Base-by-base conservation (phyloP, 2,329 filamentous ascomycete species). In the Verruconis gallopava region DNA sequence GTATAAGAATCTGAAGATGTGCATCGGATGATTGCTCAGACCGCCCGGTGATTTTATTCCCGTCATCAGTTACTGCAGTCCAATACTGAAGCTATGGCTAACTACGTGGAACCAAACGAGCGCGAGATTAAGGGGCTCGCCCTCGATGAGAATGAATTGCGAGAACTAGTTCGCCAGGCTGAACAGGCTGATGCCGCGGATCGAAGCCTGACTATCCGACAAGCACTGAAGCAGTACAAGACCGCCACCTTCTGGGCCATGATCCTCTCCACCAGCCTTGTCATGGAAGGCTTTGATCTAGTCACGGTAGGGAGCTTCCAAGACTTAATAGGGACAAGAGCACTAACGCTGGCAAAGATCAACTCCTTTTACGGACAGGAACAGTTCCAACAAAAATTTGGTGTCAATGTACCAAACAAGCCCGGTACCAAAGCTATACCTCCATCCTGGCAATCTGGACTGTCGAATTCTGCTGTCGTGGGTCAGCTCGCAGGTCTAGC, bases 191-290 rank as follows among this genome's bases (percentile, higher is more conserved):
- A 14, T 21, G 64, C 67, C 35, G 67, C 65, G 44, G 67, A 70
- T 49, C 65, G 66, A 45, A 63, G 55, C 38, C 68, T 70, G 66
- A 66, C 63, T 11, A 65, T 93, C 44, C 55, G 73, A 56, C 76
- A 93, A 64, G 85, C 84, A 47, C 70, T 93, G 58, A 77, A 69
- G 55, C 69, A 91, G 20, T 94, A 94, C 55, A 85, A 85, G 44
- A 91, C 93, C 65, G 86, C 86, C 17, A 79, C 93, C 44, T 72
- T 67, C 17, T 94, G 85, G 84, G 85, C 79, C 52, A 54, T 93
- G 39, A 66, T 93, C 45, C 88, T 94, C 59, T 89, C 81, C n/a
- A 89, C 84, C 0, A 88, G 82, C 57, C 91, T 93, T 54, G 77
- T 75, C 53, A 94, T 94, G 86, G 85, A 93, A 60, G 85, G 25